A percentile compares a stretch with the other conserved stretches of the same genome.
phyloP scores from a whole-genome alignment of 2,329 filamentous ascomycete genomes.

The Arthrobotrys musiformis region DNA sequence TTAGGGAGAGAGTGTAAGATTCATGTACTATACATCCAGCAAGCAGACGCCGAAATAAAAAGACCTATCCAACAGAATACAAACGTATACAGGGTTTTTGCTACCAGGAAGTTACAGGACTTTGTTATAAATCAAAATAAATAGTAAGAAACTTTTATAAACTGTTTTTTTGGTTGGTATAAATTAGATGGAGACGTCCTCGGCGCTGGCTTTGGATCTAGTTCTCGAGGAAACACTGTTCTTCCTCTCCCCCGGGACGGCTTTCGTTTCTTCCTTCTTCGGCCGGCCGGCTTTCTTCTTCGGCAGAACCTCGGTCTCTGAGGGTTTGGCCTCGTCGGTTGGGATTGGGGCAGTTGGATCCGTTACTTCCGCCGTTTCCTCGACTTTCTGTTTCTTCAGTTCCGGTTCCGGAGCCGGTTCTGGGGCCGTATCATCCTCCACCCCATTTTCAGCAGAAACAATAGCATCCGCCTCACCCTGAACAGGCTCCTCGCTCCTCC shows the following conservation, averaged over 20 bases:
- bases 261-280: slow-evolving; percentile 32
- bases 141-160: slow-evolving; percentile 3
- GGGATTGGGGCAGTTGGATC: background rate
- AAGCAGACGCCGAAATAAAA: slow-evolving; percentile 14
- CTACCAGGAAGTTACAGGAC: background rate
- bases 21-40: slow-evolving; percentile 33
- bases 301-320: slow-evolving; percentile 1
- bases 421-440: background rate
- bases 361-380: background rate
- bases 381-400: slow-evolving; percentile 41
- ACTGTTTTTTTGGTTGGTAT: too few species aligned
- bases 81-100: too few species aligned
- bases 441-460: background rate
- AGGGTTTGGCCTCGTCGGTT: background rate
- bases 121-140: background rate
- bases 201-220: slow-evolving; percentile 34
- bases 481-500: slow-evolving; percentile 17
- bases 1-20: background rate
- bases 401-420: slow-evolving; percentile 29
- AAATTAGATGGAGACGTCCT: slow-evolving; percentile 25
- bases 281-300: slow-evolving; percentile 37
- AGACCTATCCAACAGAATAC: too few species aligned
- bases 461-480: background rate
- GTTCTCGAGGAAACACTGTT: slow-evolving; percentile 41
- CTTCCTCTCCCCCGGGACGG: slow-evolving; percentile 15